Percentiles rank a stretch among this genome's conserved stretches.
phyloP scores from a whole-genome alignment of 2,329 filamentous ascomycete species.

The Colletotrichum salicis region DNA sequence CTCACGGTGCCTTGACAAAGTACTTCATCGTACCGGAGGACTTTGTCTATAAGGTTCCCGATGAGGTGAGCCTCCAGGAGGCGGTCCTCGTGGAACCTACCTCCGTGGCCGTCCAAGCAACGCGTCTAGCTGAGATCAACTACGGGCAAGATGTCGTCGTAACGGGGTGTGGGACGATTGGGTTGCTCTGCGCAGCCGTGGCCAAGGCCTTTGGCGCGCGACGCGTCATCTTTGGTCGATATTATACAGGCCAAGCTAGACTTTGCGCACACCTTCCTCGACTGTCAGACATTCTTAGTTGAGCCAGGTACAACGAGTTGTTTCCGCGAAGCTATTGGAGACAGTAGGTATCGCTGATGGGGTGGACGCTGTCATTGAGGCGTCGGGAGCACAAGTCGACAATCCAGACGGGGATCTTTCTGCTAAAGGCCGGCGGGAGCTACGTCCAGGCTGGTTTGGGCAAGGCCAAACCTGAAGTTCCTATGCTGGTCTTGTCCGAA shows the following conservation, averaged over 20 bases:
- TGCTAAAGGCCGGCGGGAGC: constrained; percentile 10
- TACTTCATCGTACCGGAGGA: constrained; percentile 82
- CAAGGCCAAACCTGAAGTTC: constrained; percentile 13
- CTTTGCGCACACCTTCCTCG: constrained; percentile 15
- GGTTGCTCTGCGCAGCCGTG: constrained; percentile 13
- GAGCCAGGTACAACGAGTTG: not conserved
- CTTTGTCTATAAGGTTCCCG: constrained; percentile 84
- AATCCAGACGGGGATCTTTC: constrained; percentile 11
- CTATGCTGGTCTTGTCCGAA: constrained; percentile 17
- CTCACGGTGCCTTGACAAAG: constrained; percentile 78
- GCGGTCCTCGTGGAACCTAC: constrained; percentile 27
- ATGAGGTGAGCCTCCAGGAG: constrained; percentile 58
- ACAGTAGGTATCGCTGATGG: not conserved
- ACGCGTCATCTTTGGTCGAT: constrained; percentile 19
- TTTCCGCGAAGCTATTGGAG: not conserved
- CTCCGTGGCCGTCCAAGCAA: constrained; percentile 20
- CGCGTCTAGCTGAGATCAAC: constrained; percentile 16
- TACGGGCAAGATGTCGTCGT: constrained; percentile 18
- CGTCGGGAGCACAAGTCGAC: constrained; percentile 17
- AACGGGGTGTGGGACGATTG: constrained; percentile 22
- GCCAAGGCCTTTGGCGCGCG: constrained; percentile 25
- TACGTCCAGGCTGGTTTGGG: constrained; percentile 16
- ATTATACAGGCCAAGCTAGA: constrained; percentile 13
- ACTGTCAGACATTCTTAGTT: constrained; percentile 9
- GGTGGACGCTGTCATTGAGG: constrained; percentile 9